Percentiles rank a stretch among this genome's conserved stretches.
phyloP scores from a whole-genome alignment of 305 asterid genomes.

The Fraxinus paxiana region DNA sequence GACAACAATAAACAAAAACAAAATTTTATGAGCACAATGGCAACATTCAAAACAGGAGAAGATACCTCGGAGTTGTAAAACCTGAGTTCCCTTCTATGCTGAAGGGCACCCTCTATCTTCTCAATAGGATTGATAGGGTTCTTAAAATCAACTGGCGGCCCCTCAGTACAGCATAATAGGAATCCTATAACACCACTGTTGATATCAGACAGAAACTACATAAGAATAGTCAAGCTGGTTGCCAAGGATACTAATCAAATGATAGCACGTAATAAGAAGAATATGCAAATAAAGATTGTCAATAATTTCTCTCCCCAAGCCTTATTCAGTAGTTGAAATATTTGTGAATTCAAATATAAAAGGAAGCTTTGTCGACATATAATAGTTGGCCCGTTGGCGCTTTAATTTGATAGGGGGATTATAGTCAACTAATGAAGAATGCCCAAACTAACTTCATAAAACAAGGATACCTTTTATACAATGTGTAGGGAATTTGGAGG shows the following conservation, averaged over 20 bases:
- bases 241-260: background rate
- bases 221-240: background rate
- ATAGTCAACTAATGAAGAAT: background rate
- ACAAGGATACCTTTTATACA: background rate
- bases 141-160: slow-evolving; percentile 72
- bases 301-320: background rate
- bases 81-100: slow-evolving; percentile 55
- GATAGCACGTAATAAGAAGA: background rate
- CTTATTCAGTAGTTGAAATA: background rate
- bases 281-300: background rate
- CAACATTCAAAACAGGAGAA: background rate
- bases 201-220: slow-evolving; percentile 14
- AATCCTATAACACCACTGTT: slow-evolving; percentile 88
- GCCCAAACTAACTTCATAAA: background rate
- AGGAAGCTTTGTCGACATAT: background rate
- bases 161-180: slow-evolving; percentile 75
- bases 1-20: background rate
- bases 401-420: background rate
- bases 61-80: slow-evolving; percentile 88
- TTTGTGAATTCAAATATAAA: background rate
- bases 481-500: background rate
- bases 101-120: slow-evolving; percentile 65
- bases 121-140: slow-evolving; percentile 92
- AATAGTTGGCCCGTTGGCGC: background rate
- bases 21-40: background rate